A percentile compares a stretch with the other conserved stretches of the same genome.
Conservation (phyloP, 305 asterid species). For the Solanum hybrid region DNA sequence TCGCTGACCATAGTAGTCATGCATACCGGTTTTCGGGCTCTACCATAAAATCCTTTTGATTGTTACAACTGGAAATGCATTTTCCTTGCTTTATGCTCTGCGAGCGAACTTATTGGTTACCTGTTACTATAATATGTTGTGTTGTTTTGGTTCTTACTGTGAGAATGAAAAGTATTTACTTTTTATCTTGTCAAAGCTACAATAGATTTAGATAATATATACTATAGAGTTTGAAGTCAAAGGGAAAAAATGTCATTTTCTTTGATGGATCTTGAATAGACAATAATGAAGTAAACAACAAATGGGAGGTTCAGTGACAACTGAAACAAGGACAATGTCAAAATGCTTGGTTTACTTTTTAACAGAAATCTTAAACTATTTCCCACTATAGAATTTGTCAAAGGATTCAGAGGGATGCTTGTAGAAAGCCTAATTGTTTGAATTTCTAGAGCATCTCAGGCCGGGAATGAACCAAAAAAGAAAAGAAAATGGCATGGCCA, state of each 20-base stretch:
- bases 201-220: background rate
- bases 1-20: background rate
- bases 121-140: background rate
- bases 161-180: background rate
- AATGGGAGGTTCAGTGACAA: background rate
- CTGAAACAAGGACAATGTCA: background rate
- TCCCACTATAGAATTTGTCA: background rate
- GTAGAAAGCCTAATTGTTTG: background rate
- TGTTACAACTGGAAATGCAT: background rate
- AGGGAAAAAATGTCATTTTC: background rate
- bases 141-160: background rate
- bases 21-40: background rate
- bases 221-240: background rate
- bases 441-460: background rate
- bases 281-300: background rate
- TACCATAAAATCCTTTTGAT: background rate
- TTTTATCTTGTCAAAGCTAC: background rate
- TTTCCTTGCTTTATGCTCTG: background rate
- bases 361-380: background rate
- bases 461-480: background rate
- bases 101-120: background rate
- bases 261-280: background rate
- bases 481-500: background rate
- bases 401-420: background rate
- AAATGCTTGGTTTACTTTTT: background rate